Percentiles rank a stretch among this genome's conserved stretches.
Evolutionary conservation across 2,329 filamentous ascomycete genomes (phyloP).

Genomic region (Ustilaginoidea virens): DNA sequence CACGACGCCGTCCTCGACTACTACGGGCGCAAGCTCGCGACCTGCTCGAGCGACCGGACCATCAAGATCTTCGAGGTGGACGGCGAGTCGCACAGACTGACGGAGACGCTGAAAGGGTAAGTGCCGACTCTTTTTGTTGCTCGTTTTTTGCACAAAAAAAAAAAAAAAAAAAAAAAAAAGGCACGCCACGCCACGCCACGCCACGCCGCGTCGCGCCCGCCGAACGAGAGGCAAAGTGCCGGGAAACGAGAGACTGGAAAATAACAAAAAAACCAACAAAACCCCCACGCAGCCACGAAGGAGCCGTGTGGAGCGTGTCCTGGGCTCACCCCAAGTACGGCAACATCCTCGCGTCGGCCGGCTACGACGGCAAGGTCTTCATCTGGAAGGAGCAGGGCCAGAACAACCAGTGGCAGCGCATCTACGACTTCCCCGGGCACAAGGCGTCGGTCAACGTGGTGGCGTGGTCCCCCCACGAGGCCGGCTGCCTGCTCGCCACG

Average conservation of each 20-base stretch:
- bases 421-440: constrained; percentile 88
- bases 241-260: too few species aligned
- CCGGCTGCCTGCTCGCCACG: constrained; percentile 85
- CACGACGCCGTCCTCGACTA: constrained; percentile 98
- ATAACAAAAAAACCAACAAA: constrained; percentile 6
- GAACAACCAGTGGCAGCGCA: constrained; percentile 58
- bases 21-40: constrained; percentile 90
- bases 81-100: constrained; percentile 74
- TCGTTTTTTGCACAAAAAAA: too few species aligned
- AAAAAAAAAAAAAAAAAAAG: neutral
- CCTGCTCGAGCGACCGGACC: constrained; percentile 93
- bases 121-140: too few species aligned
- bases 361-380: constrained; percentile 95
- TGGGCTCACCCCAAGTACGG: constrained; percentile 99
- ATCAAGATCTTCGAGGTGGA: constrained; percentile 99
- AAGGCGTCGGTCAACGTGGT: constrained; percentile 95
- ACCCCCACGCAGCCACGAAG: constrained; percentile 57
- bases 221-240: too few species aligned
- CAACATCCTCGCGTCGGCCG: constrained; percentile 88
- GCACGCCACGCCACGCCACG: neutral
- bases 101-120: constrained; percentile 88
- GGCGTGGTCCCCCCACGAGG: constrained; percentile 93
- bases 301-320: constrained; percentile 92
- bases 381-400: constrained; percentile 82
- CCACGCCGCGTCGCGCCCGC: too few species aligned